phyloP scores from a whole-genome alignment of 345 rosid genomes.

The Zanthoxylum bungeanum region DNA sequence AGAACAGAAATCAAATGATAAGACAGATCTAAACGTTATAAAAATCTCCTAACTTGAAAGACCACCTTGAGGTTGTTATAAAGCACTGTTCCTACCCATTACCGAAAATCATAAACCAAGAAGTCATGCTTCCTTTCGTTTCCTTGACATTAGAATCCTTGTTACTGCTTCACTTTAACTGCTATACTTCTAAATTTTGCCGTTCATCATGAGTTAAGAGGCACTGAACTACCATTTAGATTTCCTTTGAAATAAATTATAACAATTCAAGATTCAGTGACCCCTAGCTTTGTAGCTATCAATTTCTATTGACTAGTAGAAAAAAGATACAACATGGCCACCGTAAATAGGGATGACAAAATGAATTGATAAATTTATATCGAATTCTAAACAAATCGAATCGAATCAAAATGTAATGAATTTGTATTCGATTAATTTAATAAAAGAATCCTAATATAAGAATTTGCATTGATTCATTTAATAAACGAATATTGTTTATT shows the following conservation, averaged over 20 bases:
- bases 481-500: too few relatives aligned
- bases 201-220: neutral
- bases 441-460: too few relatives aligned
- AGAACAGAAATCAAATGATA: constrained; percentile 5
- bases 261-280: neutral
- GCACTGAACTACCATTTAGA: neutral
- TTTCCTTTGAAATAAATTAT: neutral
- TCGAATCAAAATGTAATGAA: too few relatives aligned
- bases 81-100: neutral
- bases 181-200: neutral
- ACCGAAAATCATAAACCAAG: constrained; percentile 7
- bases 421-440: too few relatives aligned
- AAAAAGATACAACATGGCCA: neutral
- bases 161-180: constrained; percentile 9
- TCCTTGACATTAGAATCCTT: neutral
- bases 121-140: neutral
- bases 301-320: neutral
- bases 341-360: too few relatives aligned
- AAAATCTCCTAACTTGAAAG: constrained; percentile 17
- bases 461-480: too few relatives aligned
- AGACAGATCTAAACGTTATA: constrained; percentile 2
- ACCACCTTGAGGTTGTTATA: constrained; percentile 4
- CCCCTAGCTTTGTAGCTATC: neutral
- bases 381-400: too few relatives aligned
- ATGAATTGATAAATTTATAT: too few relatives aligned